Evolutionary conservation across 2,329 filamentous ascomycete species (phyloP).

Genomic region (Lecanoromycetidae sp.): DNA sequence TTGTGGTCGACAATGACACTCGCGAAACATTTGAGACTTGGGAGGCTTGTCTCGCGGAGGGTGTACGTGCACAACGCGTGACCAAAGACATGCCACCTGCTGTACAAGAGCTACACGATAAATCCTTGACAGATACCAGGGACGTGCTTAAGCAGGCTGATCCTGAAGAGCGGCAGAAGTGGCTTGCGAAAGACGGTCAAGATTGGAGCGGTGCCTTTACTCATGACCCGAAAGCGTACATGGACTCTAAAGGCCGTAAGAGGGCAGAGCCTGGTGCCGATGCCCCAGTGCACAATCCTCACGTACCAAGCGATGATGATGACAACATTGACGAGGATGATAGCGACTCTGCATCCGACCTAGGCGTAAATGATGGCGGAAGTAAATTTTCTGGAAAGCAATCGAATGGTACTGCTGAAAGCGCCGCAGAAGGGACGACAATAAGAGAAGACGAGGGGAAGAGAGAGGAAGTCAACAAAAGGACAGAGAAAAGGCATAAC

Average conservation of each 20-base stretch:
- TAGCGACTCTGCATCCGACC: slow-evolving; percentile 31
- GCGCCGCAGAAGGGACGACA: slow-evolving; percentile 22
- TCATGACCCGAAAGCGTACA: slow-evolving; percentile 53
- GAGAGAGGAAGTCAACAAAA: slow-evolving; percentile 29
- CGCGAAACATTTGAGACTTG: slow-evolving; percentile 90
- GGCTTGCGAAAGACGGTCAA: slow-evolving; percentile 66
- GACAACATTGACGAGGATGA: slow-evolving; percentile 24
- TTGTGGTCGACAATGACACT: slow-evolving; percentile 75
- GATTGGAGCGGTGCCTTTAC: slow-evolving; percentile 86
- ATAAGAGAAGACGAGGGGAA: slow-evolving; percentile 19
- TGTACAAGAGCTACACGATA: slow-evolving; percentile 66
- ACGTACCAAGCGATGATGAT: slow-evolving; percentile 35
- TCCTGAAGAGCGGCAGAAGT: slow-evolving; percentile 55
- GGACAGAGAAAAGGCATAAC: slow-evolving; percentile 64
- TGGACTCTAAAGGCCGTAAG: slow-evolving; percentile 42
- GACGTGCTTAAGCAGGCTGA: slow-evolving; percentile 65
- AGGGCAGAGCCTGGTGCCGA: slow-evolving; percentile 45
- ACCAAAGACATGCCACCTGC: slow-evolving; percentile 59
- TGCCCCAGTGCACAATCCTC: slow-evolving; percentile 39
- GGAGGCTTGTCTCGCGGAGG: slow-evolving; percentile 83
- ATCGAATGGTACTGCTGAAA: slow-evolving; percentile 19
- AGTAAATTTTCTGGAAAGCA: slow-evolving; percentile 25
- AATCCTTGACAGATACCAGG: slow-evolving; percentile 64
- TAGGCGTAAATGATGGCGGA: slow-evolving; percentile 48
- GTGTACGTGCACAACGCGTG: slow-evolving; percentile 62